Evolutionary conservation across 768 basidiomycete genomes (phyloP), one percentile per base, ranked within the genome.

Genomic region (Boletus vermiculosoides): DNA sequence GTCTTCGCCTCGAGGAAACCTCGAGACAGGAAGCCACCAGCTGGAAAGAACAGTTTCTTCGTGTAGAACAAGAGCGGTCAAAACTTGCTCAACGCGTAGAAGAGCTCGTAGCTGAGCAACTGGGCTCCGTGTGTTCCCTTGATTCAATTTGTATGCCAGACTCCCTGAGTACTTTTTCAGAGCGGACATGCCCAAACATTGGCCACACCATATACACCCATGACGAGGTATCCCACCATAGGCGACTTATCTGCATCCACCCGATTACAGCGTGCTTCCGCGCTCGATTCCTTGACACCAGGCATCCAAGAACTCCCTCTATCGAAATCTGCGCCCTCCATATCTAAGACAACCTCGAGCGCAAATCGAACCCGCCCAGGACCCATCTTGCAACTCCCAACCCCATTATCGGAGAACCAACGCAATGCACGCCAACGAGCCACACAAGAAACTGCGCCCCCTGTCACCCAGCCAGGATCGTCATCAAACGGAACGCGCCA

Each of bases 11-110:
- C 30, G 78, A 80, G 50, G 80, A 81, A 52, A 71, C 77, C 1
- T 76, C 78, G 11, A 72, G 77, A 46, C 73, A 72, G 31, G 78
- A 80, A 57, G 81, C 87, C 0, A 76, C 77, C 52, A 86, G 86
- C 62, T 91, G 89, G 89, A 90, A 90, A 68, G 88, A 88, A 22
- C 87, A 89, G 62, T 90, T 88, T 68, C 74, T 85, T 37, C 83
- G 87, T 16, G 86, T 88, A 45, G 88, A 91, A 58, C 78, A 85
- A 54, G 87, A 90, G 55, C 80, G 87, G 54, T 80, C 78, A 31
- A 76, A 77, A 6, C 77, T 89, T 13, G 75, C 83, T 9, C 78
- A 79, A 5, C 77, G 83, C 41, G 67, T 86, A 11, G 84, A 86
- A 45, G 85, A 87, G 52, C 77, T 88, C 2, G 67, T 85, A 10